Conservation (phyloP, 495 filamentous ascomycete species). For the Saxophila tyrrhenica region DNA sequence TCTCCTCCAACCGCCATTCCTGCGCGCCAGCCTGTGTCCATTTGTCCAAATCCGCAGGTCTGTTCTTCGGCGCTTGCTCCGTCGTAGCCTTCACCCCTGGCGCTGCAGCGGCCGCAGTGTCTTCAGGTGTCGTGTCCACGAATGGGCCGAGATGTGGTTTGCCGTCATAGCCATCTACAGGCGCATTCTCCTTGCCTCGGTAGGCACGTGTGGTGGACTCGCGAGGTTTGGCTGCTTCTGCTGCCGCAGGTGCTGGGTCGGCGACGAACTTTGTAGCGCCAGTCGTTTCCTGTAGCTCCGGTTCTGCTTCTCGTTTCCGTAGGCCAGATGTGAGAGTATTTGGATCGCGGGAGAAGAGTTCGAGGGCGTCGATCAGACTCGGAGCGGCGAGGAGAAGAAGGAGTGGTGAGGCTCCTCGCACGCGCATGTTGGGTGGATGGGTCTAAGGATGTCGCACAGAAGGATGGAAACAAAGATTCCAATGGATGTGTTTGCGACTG, state of each 20-base stretch:
- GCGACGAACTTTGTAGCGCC: conserved; percentile 25
- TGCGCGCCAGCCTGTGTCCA: conserved; percentile 32
- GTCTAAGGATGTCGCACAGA: neutral
- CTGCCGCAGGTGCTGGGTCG: conserved; percentile 9
- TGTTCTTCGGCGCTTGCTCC: conserved; percentile 27
- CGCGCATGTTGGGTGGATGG: conserved; percentile 33
- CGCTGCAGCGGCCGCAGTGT: conserved; percentile 24
- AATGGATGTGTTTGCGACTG: neutral
- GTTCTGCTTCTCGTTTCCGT: conserved; percentile 2
- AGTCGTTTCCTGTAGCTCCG: neutral
- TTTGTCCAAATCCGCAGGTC: conserved; percentile 29
- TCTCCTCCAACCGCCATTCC: conserved; percentile 43
- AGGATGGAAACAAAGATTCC: neutral
- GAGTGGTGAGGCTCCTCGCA: conserved; percentile 33
- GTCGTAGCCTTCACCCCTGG: no score
- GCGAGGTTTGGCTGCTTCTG: neutral
- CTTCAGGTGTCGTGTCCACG: conserved; percentile 31
- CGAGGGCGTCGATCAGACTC: neutral
- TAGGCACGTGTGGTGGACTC: conserved; percentile 28
- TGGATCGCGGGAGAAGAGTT: neutral
- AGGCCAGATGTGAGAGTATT: conserved; percentile 1
- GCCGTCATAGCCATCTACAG: conserved; percentile 90
- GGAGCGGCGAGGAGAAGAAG: conserved; percentile 34
- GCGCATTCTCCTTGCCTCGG: conserved; percentile 71
- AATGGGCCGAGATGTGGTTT: conserved; percentile 81